phyloP scores from a whole-genome alignment of 2,329 filamentous ascomycete species.

The Fusarium poae region DNA sequence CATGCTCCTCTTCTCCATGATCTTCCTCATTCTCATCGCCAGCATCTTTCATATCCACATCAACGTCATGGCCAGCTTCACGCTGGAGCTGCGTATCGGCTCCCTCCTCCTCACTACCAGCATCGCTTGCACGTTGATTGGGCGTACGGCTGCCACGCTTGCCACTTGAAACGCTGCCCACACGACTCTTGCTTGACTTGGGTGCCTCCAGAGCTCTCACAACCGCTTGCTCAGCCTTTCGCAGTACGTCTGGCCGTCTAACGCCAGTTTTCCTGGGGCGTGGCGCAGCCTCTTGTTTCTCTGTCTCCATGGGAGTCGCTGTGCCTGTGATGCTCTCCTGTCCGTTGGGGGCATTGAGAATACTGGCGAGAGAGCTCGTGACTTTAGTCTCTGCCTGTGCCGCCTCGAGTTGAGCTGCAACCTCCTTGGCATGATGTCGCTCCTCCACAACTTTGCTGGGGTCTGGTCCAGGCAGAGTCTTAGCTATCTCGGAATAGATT shows the following conservation, averaged over 20 bases:
- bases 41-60: conserved; percentile 61
- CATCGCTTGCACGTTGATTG: conserved; percentile 54
- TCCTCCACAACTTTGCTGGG: conserved; percentile 63
- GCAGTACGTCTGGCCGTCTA: conserved; percentile 68
- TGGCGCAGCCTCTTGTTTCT: conserved; percentile 58
- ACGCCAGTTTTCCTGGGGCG: conserved; percentile 61
- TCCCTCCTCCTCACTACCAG: conserved; percentile 57
- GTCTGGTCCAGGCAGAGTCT: conserved; percentile 66
- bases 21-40: conserved; percentile 50
- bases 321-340: conserved; percentile 55
- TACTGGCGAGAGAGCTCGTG: conserved; percentile 55
- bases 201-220: conserved; percentile 63
- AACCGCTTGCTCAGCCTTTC: conserved; percentile 72
- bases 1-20: conserved; percentile 45
- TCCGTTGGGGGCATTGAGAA: conserved; percentile 59
- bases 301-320: conserved; percentile 55
- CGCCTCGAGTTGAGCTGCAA: conserved; percentile 54
- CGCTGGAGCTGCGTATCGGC: conserved; percentile 57
- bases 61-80: conserved; percentile 52
- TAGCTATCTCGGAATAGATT: conserved; percentile 76
- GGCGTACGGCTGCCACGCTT: conserved; percentile 60
- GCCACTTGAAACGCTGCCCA: conserved; percentile 65
- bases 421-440: conserved; percentile 59
- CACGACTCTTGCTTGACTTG: conserved; percentile 62
- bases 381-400: conserved; percentile 53